Evolutionary conservation across 805 yeast species (phyloP), one percentile per base, ranked within the genome.

Genomic region (Saturnispora saitoi): DNA sequence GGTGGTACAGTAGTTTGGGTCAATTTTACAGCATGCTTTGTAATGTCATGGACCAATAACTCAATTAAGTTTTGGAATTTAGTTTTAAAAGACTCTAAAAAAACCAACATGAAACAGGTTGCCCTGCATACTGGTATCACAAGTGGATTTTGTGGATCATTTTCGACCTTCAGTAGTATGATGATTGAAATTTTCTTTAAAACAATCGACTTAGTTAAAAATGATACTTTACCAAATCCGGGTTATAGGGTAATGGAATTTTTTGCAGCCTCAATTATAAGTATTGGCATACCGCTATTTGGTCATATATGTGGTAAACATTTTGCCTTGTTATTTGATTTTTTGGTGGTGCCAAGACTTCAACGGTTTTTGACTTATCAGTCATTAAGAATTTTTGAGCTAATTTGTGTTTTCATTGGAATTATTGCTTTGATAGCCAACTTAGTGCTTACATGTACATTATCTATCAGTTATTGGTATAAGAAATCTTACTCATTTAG

Each of bases 241-340:
- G 96, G 86, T 0, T 87, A 86, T 61, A 95, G 95, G 0, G 76
- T 85, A 2, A 81, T 86, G 81, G 86, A 81, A 50, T 83, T 80
- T 46, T 62, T 84, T 20, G 76, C 89, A 1, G 87, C 84, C 1
- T 40, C 78, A 0, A 55, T 86, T 0, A 66, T 76, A 0, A 86
- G 87, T 48, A 51, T 85, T 50, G 72, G 78, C 9, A 68, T 83
- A 11, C 83, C 93, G 0, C 61, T 80, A 42, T 67, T 77, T 6
- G 87, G 83, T 0, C 78, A 72, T 51, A 65, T 67, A 10, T 61
- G 78, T 19, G 96, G 96, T 1, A 67, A 66, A 40, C 82, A 82
- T 50, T 20, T 78, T 32, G 52, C 46, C 3, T 9, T 43, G 12
- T 22, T 51, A 4, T 28, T 47, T 36, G 55, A 53, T 49, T 28